phyloP scores from a whole-genome alignment of 2,329 filamentous ascomycete genomes.

The Colletotrichum caudatum region DNA sequence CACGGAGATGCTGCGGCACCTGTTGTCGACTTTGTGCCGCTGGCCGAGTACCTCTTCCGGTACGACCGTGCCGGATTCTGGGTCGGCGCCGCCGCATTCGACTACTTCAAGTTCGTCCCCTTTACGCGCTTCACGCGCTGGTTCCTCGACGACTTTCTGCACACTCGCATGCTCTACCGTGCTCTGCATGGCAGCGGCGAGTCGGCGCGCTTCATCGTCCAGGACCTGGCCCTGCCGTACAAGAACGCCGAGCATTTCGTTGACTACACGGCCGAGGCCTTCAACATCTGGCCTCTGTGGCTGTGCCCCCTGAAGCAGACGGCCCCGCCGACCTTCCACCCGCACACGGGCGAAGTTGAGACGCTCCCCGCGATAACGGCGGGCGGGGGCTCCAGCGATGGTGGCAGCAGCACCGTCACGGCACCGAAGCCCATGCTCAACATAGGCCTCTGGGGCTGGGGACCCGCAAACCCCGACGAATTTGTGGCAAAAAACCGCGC shows the following conservation, averaged over 20 bases:
- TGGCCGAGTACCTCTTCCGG: conserved; percentile 80
- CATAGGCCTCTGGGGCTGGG: conserved; percentile 84
- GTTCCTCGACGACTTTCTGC: conserved; percentile 78
- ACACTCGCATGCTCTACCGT: conserved; percentile 80
- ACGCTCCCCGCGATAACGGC: conserved; percentile 35
- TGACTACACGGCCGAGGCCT: conserved; percentile 63
- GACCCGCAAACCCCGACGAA: conserved; percentile 64
- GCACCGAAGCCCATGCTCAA: conserved; percentile 64
- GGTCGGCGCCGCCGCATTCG: conserved; percentile 75
- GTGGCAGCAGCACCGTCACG: conserved; percentile 31
- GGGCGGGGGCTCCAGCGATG: neutral
- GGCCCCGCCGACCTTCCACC: conserved; percentile 66
- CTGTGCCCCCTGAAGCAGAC: conserved; percentile 67
- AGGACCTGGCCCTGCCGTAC: conserved; percentile 73
- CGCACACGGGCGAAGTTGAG: conserved; percentile 57
- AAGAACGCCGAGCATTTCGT: conserved; percentile 64
- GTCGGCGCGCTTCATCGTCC: conserved; percentile 73
- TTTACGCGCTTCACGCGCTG: conserved; percentile 75
- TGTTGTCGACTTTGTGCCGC: conserved; percentile 69
- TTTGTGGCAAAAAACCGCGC: conserved; percentile 78
- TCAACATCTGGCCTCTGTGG: conserved; percentile 71
- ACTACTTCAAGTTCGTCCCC: conserved; percentile 74
- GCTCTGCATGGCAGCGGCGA: conserved; percentile 77
- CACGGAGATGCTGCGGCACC: conserved; percentile 44
- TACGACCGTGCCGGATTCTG: conserved; percentile 83